These are phyloP conservation scores for Ophiostoma fasciatum DNA, from an alignment of 2,329 filamentous ascomycete genomes.

Conservation along the genomic window DNA sequence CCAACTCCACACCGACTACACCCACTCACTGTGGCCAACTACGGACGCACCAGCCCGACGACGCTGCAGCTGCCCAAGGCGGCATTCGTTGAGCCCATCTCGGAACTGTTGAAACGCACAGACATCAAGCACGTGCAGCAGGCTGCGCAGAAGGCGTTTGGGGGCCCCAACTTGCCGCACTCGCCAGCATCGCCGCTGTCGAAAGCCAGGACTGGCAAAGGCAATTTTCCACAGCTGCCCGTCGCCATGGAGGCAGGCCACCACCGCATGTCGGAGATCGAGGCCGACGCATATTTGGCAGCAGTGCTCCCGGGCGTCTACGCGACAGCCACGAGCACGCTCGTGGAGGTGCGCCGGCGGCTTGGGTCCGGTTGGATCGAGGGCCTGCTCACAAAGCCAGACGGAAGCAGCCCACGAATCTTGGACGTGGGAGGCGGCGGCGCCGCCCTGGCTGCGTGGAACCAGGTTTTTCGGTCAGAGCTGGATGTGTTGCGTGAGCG, in stretches of 20 bases:
- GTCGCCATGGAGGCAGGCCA: slow-evolving; percentile 51
- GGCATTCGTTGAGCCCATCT: slow-evolving; percentile 56
- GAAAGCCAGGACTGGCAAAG: slow-evolving; percentile 20
- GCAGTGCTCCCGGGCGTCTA: slow-evolving; percentile 58
- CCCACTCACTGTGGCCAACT: slow-evolving; percentile 57
- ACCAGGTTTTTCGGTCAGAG: slow-evolving; percentile 65
- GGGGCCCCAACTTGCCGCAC: slow-evolving; percentile 59
- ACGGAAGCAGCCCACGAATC: slow-evolving; percentile 43
- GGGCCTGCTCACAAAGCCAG: slow-evolving; percentile 42
- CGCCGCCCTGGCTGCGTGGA: slow-evolving; percentile 59
- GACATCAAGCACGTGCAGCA: slow-evolving; percentile 61
- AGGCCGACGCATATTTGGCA: slow-evolving; percentile 59
- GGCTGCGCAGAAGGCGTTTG: slow-evolving; percentile 59
- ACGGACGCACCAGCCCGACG: slow-evolving; percentile 56
- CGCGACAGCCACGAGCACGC: slow-evolving; percentile 47
- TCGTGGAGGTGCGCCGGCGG: slow-evolving; percentile 61
- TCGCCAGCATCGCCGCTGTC: slow-evolving; percentile 63
- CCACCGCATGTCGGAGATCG: slow-evolving; percentile 55
- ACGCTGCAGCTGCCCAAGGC: slow-evolving; percentile 61
- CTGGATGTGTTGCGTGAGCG: slow-evolving; percentile 54
- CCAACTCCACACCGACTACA: slow-evolving; percentile 37
- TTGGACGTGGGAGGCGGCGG: slow-evolving; percentile 64
- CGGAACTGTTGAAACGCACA: slow-evolving; percentile 49
- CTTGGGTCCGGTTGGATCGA: slow-evolving; percentile 58
- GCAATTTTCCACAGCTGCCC: slow-evolving; percentile 43